Conservation (phyloP, 805 yeast species). For the Pichia cabralensis region DNA sequence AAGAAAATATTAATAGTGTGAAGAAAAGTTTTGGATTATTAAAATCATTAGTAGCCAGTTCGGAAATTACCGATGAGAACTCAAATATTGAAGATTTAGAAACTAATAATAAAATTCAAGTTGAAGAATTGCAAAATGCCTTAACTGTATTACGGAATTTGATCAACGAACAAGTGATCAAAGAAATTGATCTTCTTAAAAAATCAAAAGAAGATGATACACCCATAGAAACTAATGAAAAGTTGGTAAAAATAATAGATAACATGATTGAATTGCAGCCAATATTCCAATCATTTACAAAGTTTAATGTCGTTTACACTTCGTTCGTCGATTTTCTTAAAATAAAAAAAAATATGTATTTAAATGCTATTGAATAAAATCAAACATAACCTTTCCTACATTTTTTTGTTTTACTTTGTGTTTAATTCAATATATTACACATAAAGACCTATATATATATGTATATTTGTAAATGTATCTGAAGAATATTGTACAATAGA, state of each 20-base stretch:
- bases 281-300: constrained; percentile 41
- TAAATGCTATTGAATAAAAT: constrained; percentile 9
- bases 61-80: no score
- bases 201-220: not conserved
- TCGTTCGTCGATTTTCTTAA: constrained; percentile 36
- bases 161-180: constrained; percentile 31
- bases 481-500: no score
- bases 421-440: no score
- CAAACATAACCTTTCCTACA: no score
- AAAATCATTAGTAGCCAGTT: constrained; percentile 27
- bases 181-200: constrained; percentile 20
- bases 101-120: constrained; percentile 9
- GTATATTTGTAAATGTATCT: no score
- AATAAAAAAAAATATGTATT: constrained; percentile 24
- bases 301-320: constrained; percentile 41
- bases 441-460: no score
- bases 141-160: constrained; percentile 36
- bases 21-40: constrained; percentile 36
- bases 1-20: constrained; percentile 28
- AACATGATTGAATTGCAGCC: constrained; percentile 40
- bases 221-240: constrained; percentile 12
- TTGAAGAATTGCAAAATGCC: constrained; percentile 28
- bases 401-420: no score
- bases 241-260: constrained; percentile 33
- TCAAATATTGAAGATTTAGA: no score